These are phyloP conservation scores for Petasospora fabianii DNA, from an alignment of 1,139 yeast species.

Conservation along the genomic window DNA sequence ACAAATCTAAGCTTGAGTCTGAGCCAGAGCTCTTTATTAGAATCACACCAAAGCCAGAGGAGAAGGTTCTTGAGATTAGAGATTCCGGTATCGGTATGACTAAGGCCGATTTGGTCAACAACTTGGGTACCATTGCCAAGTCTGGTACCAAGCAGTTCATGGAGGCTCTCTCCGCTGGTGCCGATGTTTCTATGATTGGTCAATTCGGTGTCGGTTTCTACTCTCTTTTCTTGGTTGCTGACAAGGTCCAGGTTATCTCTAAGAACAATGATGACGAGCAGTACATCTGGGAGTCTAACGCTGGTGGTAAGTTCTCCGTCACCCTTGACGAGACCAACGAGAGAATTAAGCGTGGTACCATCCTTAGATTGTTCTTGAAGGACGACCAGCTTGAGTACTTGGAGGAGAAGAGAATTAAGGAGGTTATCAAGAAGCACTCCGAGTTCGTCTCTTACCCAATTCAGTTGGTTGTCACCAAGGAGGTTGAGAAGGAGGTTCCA, in stretches of 20 bases:
- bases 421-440: slow-evolving; percentile 98
- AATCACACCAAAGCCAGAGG: slow-evolving; percentile 94
- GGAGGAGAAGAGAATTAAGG: slow-evolving; percentile 99
- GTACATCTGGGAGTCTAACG: slow-evolving; percentile 99
- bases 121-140: slow-evolving; percentile 99
- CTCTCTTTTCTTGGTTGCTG: slow-evolving; percentile 98
- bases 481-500: slow-evolving; percentile 94
- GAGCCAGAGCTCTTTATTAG: slow-evolving; percentile 97
- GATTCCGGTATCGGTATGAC: slow-evolving; percentile 99
- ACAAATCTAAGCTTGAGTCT: slow-evolving; percentile 85
- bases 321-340: slow-evolving; percentile 86
- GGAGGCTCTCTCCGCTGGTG: slow-evolving; percentile 99
- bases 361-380: slow-evolving; percentile 94
- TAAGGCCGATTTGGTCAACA: slow-evolving; percentile 97
- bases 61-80: slow-evolving; percentile 92
- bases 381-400: slow-evolving; percentile 98
- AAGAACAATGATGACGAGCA: slow-evolving; percentile 99
- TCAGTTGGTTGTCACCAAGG: slow-evolving; percentile 97
- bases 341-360: slow-evolving; percentile 90
- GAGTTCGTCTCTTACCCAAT: slow-evolving; percentile 99
- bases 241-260: slow-evolving; percentile 96
- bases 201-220: slow-evolving; percentile 99
- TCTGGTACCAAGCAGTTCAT: slow-evolving; percentile 99
- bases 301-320: slow-evolving; percentile 98
- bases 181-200: slow-evolving; percentile 99